Conservation (phyloP, 345 rosid species). For the Cardamine occulta region DNA sequence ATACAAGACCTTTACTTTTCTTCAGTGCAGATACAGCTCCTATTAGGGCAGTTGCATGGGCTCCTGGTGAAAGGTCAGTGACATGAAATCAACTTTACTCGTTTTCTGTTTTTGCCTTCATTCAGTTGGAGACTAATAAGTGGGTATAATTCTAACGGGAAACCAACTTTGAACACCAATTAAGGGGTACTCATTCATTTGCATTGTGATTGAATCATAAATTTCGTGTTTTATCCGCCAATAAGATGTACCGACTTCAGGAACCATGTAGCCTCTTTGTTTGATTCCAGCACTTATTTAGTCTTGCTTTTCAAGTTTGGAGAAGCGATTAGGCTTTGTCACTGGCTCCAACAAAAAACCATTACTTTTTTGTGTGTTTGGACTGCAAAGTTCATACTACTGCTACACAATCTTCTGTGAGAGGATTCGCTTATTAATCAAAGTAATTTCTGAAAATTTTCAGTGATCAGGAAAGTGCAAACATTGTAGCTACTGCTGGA, state of each 20-base stretch:
- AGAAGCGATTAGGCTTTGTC: constrained; percentile 7
- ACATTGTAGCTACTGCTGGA: constrained; percentile 80
- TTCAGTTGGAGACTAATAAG: background rate
- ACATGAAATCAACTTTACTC: background rate
- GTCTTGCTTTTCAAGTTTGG: background rate
- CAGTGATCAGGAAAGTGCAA: constrained; percentile 70
- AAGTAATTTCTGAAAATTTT: constrained; percentile 34
- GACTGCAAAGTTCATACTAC: background rate
- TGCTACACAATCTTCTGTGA: background rate
- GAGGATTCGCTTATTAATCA: constrained; percentile 12
- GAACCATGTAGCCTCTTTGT: constrained; percentile 3
- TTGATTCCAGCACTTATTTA: background rate
- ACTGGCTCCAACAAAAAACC: background rate
- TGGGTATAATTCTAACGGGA: background rate
- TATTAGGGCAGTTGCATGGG: constrained; percentile 90
- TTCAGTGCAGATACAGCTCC: constrained; percentile 86
- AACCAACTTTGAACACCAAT: background rate
- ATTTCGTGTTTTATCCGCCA: background rate
- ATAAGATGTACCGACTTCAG: background rate
- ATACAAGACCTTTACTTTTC: constrained; percentile 82
- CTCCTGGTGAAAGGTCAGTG: constrained; percentile 74
- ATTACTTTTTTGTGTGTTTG: background rate
- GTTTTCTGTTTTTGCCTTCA: background rate
- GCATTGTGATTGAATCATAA: background rate
- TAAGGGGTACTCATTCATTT: background rate